These are phyloP conservation scores for Ascomycota sp. DNA, from an alignment of 2,329 filamentous ascomycete species.

Conservation along the genomic window DNA sequence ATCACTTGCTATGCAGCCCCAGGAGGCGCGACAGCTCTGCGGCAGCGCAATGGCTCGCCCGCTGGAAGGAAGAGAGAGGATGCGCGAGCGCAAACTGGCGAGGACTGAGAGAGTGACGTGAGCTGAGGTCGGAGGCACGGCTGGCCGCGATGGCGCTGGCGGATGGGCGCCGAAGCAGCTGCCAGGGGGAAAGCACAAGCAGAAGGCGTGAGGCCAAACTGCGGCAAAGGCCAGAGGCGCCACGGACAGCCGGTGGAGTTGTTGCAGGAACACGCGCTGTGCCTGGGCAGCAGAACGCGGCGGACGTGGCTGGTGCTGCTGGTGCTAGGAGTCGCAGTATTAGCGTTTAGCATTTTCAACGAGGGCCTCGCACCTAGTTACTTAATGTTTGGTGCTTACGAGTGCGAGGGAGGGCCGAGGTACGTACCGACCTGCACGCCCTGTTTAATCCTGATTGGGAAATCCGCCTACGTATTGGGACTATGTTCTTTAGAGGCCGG, in stretches of 20 bases:
- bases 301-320: not conserved
- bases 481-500: too few species aligned
- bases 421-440: conserved; percentile 5
- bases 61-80: conserved; percentile 1
- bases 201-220: too few species aligned
- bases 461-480: not conserved
- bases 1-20: conserved; percentile 6
- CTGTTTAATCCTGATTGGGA: not conserved
- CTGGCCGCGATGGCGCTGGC: conserved; percentile 1
- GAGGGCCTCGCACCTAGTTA: not conserved
- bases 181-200: too few species aligned
- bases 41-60: conserved; percentile 9
- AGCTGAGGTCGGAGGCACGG: not conserved
- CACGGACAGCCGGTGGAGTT: not conserved
- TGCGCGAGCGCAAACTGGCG: not conserved
- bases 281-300: not conserved
- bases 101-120: not conserved
- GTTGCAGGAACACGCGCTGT: not conserved
- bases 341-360: conserved; percentile 3
- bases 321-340: not conserved
- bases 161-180: not conserved
- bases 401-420: conserved; percentile 2
- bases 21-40: conserved; percentile 2
- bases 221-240: not conserved
- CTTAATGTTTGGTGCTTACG: not conserved